Conservation (phyloP, 805 yeast genomes). For the fission yeast (Schizosaccharomyces pombe) region DNA sequence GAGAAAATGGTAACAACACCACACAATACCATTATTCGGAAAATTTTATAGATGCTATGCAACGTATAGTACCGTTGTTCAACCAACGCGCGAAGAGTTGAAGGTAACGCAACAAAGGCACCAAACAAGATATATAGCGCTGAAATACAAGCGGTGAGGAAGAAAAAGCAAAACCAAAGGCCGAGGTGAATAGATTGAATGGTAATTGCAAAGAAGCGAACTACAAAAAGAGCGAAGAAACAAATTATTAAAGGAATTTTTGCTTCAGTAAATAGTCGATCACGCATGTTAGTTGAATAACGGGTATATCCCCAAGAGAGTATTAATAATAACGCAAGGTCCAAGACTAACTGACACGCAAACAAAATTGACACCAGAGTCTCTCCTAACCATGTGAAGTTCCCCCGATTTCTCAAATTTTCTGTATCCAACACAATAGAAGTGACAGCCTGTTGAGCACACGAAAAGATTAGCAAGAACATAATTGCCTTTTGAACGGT, state of each 20-base stretch:
- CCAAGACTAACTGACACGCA: constrained; percentile 60
- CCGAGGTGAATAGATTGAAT: constrained; percentile 33
- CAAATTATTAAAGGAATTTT: constrained; percentile 62
- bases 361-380: constrained; percentile 56
- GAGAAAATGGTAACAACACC: constrained; percentile 18
- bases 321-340: constrained; percentile 64
- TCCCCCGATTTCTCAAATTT: constrained; percentile 31
- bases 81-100: constrained; percentile 46
- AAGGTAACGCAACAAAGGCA: constrained; percentile 22
- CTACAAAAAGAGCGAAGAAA: constrained; percentile 48
- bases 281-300: constrained; percentile 66
- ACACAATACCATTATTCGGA: constrained; percentile 16
- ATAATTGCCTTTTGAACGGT: constrained; percentile 78
- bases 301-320: constrained; percentile 73
- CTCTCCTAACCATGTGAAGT: constrained; percentile 49
- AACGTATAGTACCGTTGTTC: constrained; percentile 82
- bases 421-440: constrained; percentile 80
- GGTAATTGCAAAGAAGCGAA: constrained; percentile 47
- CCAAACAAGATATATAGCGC: neutral
- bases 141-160: constrained; percentile 13
- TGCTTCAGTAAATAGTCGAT: constrained; percentile 22
- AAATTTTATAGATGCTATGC: constrained; percentile 57
- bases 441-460: constrained; percentile 54
- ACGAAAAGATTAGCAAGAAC: constrained; percentile 56
- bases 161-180: constrained; percentile 37